Evolutionary conservation across 768 basidiomycete species (phyloP), one percentile per base, ranked within the genome.

Genomic region (Trametes villosa): DNA sequence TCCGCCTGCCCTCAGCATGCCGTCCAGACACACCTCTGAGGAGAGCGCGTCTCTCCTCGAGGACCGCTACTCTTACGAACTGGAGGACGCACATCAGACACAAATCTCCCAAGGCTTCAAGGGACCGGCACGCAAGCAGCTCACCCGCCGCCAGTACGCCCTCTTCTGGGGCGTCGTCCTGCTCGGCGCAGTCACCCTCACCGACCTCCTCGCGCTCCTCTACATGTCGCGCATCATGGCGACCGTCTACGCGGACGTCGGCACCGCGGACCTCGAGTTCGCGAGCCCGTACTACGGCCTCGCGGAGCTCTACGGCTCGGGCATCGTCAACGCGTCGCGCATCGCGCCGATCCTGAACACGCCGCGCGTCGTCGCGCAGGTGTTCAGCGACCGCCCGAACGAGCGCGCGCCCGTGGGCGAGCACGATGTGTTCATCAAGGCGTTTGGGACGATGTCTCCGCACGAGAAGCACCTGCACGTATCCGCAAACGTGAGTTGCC

Each of bases 261-360:
- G 54, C 38, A 49, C 47, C n/a, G 52, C 17, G n/a, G 61, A 57
- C 27, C 60, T 68, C 27, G 65, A 68, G 41, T 57, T 64, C 42
- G 60, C 65, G 30, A 67, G 59, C 55, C 63, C 67, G 3, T 71
- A 71, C 53, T 47, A 64, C 34, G 70, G 68, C n/a, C 67, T 71
- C 22, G 64, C 64, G 31, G 67, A 68, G 45, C 65, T 71, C 42
- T 71, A 71, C 51, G 30, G 40, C 51, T 62, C 59, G 38, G 67
- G 65, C 11, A 31, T 48, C 9, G 51, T 63, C 40, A 54, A 68
- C 24, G 46, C 68, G 22, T 66, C 68, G 1, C 51, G 20, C 15
- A 55, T 67, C 22, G 62, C 55, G 3, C 68, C 70, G 13, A 63
- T 69, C 13, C 46, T 64, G 33, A 68, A 64, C 59, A 45, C 42